Evolutionary conservation across 2,329 filamentous ascomycete genomes (phyloP), one percentile per base, ranked within the genome.

Genomic region (Amesomyces nigricolor): DNA sequence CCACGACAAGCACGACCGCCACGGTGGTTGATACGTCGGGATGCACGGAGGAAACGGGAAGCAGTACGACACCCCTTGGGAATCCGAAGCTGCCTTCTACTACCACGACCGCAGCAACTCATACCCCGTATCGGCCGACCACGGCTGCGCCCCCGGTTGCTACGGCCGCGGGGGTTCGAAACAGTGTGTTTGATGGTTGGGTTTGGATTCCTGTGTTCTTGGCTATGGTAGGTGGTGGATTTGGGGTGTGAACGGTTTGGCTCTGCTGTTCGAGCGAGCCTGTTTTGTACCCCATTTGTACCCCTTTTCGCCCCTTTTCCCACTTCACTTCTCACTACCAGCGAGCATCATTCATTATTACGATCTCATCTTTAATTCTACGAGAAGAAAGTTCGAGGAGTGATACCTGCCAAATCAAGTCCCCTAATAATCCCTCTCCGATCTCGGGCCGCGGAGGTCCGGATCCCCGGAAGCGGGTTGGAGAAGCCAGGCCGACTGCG

Each of bases 401-500:
- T 43, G 40, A 26, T 44, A 3, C 19, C n/a, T 2, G 50, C 42
- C 50, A 30, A 46, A 19, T 39, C 35, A 22, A 14, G 26, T 43
- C 43, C 42, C 37, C 37, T 48, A 42, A 48, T 48, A 37, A 10
- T 17, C 29, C 9, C 17, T 22, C 53, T 55, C 53, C 53, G 53
- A 51, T 55, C 35, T 55, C 53, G 54, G 54, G 54, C 29, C 29
- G 49, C 39, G 32, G 47, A 43, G 35, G 37, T 19, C 30, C 48
- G 48, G 32, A 35, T 13, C 16, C 35, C 47, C 47, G 29, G 29
- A 47, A 14, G 45, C 45, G 32, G 44, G 30, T n/a, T 30, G 17
- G 16, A 30, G 45, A 42, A n/a, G 35, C 42, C 47, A 26, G 48
- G 45, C n/a, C n/a, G 43, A 44, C 40, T 57, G 54, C 39, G 54